Evolutionary conservation across 495 filamentous ascomycete species (phyloP).

Genomic region (Penicillium alfredii): DNA sequence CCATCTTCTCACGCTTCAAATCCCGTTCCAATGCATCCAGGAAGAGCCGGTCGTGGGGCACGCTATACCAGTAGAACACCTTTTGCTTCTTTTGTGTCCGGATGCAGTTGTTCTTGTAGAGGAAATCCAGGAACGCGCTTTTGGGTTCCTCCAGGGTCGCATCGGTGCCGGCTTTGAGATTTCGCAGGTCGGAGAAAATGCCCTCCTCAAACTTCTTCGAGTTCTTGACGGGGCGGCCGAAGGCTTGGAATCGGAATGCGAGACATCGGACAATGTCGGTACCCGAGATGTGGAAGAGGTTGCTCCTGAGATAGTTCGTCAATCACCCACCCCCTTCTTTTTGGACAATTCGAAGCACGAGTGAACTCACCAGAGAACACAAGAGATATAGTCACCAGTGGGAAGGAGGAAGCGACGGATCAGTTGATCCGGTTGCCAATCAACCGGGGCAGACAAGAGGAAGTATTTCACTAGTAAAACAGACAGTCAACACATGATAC

Average conservation of each 20-base stretch:
- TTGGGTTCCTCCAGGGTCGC: conserved; percentile 99
- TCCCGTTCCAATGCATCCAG: conserved; percentile 96
- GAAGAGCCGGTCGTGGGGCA: conserved; percentile 95
- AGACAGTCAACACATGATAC: conserved; percentile 10
- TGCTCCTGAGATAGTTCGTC: conserved; percentile 58
- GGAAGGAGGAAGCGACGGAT: conserved; percentile 92
- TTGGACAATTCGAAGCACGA: not conserved
- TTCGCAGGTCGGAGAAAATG: conserved; percentile 97
- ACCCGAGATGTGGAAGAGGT: conserved; percentile 97
- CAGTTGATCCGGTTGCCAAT: conserved; percentile 95
- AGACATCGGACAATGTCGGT: conserved; percentile 98
- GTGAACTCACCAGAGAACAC: conserved; percentile 77
- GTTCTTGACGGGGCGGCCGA: conserved; percentile 97
- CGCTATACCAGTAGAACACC: conserved; percentile 99
- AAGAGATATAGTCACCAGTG: conserved; percentile 97
- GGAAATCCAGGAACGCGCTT: conserved; percentile 94
- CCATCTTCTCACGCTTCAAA: conserved; percentile 98
- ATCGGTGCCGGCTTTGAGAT: conserved; percentile 96
- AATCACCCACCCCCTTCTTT: conserved; percentile 1
- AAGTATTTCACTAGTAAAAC: conserved; percentile 89
- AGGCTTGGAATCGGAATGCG: conserved; percentile 97
- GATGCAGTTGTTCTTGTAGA: conserved; percentile 99
- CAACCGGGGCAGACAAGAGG: conserved; percentile 95
- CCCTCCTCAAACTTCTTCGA: conserved; percentile 99
- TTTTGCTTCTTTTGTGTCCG: conserved; percentile 99